These are phyloP conservation scores for Hydnomerulius pinastri DNA, from an alignment of 768 basidiomycete genomes.

Conservation along the genomic window DNA sequence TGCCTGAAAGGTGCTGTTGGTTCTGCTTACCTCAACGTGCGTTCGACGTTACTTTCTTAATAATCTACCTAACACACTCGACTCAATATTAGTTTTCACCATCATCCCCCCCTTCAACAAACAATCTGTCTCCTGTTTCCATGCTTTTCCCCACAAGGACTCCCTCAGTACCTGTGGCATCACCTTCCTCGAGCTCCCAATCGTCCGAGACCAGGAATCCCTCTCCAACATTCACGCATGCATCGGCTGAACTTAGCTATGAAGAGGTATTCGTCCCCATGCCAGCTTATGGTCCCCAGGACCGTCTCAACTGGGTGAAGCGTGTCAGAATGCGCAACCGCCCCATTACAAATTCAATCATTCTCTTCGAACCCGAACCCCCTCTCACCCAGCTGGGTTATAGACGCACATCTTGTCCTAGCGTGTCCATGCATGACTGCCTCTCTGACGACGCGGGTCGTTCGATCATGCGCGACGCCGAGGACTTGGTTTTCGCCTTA, in stretches of 20 bases:
- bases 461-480: neutral
- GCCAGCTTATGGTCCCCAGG: neutral
- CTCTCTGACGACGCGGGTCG: neutral
- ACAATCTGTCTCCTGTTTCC: neutral
- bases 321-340: neutral
- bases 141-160: neutral
- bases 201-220: neutral
- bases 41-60: neutral
- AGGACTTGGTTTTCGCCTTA: conserved; percentile 4
- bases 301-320: neutral
- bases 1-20: neutral
- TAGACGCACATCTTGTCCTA: neutral
- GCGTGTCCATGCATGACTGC: conserved; percentile 6
- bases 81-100: neutral
- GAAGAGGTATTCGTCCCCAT: neutral
- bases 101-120: neutral
- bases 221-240: neutral
- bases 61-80: neutral
- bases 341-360: neutral
- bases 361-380: neutral
- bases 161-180: neutral
- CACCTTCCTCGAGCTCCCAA: neutral
- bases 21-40: neutral
- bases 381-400: neutral
- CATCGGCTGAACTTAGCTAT: neutral